Evolutionary conservation across 1,284 basidiomycete genomes (phyloP).

Genomic region (Cryptococcus floricola): DNA sequence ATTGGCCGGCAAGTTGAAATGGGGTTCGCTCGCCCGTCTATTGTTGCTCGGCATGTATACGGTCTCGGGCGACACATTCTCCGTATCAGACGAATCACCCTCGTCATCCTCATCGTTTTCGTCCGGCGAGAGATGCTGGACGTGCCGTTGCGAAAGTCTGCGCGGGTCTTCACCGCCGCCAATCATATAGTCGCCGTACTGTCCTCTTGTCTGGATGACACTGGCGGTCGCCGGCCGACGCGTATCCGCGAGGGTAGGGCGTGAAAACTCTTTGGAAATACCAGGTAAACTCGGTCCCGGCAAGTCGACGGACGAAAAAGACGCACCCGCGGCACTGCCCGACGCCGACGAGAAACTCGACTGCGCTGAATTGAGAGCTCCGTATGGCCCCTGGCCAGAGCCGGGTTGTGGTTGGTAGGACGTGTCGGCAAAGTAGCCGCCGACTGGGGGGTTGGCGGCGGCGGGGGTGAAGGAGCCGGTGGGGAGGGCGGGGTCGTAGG

Average conservation of each 20-base stretch:
- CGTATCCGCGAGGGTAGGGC: constrained; percentile 34
- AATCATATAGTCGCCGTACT: constrained; percentile 11
- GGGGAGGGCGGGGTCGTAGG: constrained; percentile 7
- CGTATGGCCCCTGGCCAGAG: no score
- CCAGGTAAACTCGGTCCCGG: constrained; percentile 27
- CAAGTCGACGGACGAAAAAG: constrained; percentile 35
- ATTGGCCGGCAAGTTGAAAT: constrained; percentile 14
- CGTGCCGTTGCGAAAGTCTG: not conserved
- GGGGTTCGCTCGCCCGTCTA: constrained; percentile 30
- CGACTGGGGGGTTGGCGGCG: not conserved
- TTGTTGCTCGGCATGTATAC: not conserved
- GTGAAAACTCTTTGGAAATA: constrained; percentile 44
- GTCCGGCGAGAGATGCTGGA: constrained; percentile 1
- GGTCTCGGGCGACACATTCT: constrained; percentile 10
- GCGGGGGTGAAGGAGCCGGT: constrained; percentile 6
- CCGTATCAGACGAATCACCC: not conserved
- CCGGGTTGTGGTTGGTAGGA: no score
- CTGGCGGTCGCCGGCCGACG: constrained; percentile 43
- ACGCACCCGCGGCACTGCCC: constrained; percentile 22
- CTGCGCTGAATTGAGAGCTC: no score
- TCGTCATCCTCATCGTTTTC: not conserved
- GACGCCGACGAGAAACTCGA: constrained; percentile 25
- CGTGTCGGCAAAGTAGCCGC: constrained; percentile 1
- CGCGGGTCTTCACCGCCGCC: constrained; percentile 10
- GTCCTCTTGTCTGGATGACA: constrained; percentile 25